Percentiles rank a stretch among this genome's conserved stretches.
These are phyloP conservation scores for Tolypocladium album DNA, from an alignment of 2,329 filamentous ascomycete genomes.

Conservation along the genomic window DNA sequence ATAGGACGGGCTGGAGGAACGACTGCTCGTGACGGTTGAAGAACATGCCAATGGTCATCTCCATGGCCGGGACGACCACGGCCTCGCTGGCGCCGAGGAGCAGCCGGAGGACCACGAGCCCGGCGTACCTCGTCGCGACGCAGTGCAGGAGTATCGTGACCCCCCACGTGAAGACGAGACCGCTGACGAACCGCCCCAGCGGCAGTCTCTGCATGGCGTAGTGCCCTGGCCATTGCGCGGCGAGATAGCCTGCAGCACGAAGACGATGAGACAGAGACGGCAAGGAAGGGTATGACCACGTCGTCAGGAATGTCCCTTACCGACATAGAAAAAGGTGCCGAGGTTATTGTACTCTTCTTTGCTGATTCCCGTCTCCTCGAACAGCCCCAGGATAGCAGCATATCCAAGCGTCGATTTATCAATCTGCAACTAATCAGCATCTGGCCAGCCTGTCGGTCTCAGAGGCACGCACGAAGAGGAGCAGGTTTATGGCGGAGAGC, in stretches of 20 bases:
- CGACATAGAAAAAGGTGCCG: constrained; percentile 29
- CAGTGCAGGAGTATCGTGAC: background rate
- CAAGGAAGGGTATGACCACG: no score
- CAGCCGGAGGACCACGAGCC: constrained; percentile 23
- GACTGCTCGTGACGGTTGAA: constrained; percentile 23
- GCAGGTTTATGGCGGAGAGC: background rate
- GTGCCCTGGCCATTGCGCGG: background rate
- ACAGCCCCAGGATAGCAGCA: constrained; percentile 27
- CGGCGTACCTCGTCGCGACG: constrained; percentile 14
- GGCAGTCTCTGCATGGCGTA: background rate
- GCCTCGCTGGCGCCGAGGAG: constrained; percentile 23
- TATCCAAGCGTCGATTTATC: constrained; percentile 29
- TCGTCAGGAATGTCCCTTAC: constrained; percentile 13
- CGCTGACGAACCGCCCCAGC: background rate
- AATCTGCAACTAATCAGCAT: background rate
- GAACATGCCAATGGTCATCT: constrained; percentile 29
- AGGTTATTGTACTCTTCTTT: constrained; percentile 28
- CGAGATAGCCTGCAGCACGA: background rate
- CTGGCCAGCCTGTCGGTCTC: no score
- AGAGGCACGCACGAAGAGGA: background rate
- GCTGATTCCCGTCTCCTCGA: constrained; percentile 26
- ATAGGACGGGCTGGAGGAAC: constrained; percentile 2
- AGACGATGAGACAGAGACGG: background rate
- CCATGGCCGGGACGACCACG: constrained; percentile 26
- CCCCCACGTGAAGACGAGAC: background rate